Conservation (phyloP, 345 rosid species). For the Hibiscus tridactylites region DNA sequence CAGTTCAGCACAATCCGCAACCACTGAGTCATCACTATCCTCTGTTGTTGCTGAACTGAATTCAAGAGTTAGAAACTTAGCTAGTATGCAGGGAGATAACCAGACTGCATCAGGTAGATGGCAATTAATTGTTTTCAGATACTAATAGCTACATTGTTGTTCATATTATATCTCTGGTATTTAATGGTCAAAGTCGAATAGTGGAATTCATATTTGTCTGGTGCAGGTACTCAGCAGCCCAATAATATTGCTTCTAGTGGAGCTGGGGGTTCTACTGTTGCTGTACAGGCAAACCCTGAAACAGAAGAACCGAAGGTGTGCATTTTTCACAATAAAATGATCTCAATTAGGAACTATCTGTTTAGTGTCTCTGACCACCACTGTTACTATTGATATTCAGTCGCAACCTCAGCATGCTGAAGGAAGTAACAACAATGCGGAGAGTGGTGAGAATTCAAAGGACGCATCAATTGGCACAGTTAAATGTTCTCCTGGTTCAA, state of each 20-base stretch:
- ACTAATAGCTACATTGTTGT: not conserved
- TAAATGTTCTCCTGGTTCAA: conserved; percentile 22
- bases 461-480: conserved; percentile 21
- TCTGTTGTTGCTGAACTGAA: conserved; percentile 33
- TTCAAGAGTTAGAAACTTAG: conserved; percentile 41
- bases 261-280: conserved; percentile 27
- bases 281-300: conserved; percentile 21
- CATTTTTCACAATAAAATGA: conserved; percentile 5
- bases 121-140: conserved; percentile 6
- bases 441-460: conserved; percentile 25
- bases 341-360: not conserved
- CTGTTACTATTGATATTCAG: conserved; percentile 21
- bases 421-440: conserved; percentile 15
- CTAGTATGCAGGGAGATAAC: conserved; percentile 40
- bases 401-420: conserved; percentile 19
- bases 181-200: conserved; percentile 25
- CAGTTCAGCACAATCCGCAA: conserved; percentile 24
- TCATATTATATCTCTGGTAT: conserved; percentile 6
- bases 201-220: conserved; percentile 20
- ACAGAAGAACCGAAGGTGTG: conserved; percentile 38
- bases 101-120: conserved; percentile 44
- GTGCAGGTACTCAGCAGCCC: conserved; percentile 27
- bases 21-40: conserved; percentile 31
- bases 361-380: conserved; percentile 7
- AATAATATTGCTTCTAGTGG: conserved; percentile 19